Conservation (phyloP, 1,139 yeast species). For the Pichia cactophila region DNA sequence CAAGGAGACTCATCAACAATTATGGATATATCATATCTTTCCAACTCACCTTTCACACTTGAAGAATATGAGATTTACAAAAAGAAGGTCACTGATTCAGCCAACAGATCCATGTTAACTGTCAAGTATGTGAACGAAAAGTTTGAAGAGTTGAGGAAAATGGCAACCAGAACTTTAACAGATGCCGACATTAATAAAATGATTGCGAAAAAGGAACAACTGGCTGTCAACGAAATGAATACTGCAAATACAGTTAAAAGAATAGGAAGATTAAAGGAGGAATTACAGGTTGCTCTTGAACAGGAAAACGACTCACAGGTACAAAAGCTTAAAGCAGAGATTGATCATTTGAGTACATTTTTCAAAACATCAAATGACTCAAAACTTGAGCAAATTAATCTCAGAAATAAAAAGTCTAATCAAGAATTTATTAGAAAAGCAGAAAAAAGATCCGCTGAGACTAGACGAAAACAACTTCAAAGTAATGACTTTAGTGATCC, state of each 20-base stretch:
- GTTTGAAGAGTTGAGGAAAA: constrained; percentile 48
- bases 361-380: constrained; percentile 17
- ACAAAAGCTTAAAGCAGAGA: constrained; percentile 46
- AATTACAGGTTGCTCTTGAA: constrained; percentile 69
- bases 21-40: constrained; percentile 68
- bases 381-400: constrained; percentile 56
- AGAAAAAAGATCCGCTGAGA: constrained; percentile 57
- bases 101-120: constrained; percentile 56
- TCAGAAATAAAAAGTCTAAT: constrained; percentile 77
- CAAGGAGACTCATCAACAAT: constrained; percentile 68
- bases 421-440: constrained; percentile 72
- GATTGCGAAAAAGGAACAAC: constrained; percentile 60
- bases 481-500: constrained; percentile 61
- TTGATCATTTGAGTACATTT: constrained; percentile 30
- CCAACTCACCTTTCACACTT: constrained; percentile 61
- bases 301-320: constrained; percentile 47
- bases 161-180: constrained; percentile 60
- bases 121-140: constrained; percentile 62
- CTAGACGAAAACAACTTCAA: constrained; percentile 40
- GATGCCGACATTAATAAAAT: constrained; percentile 73
- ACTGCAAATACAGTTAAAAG: constrained; percentile 77
- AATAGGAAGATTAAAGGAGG: constrained; percentile 66
- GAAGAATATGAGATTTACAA: constrained; percentile 72
- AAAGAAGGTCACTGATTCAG: constrained; percentile 45
- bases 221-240: constrained; percentile 39